Conservation (phyloP, 2,329 filamentous ascomycete species). For the Sordariomycetes sp. region DNA sequence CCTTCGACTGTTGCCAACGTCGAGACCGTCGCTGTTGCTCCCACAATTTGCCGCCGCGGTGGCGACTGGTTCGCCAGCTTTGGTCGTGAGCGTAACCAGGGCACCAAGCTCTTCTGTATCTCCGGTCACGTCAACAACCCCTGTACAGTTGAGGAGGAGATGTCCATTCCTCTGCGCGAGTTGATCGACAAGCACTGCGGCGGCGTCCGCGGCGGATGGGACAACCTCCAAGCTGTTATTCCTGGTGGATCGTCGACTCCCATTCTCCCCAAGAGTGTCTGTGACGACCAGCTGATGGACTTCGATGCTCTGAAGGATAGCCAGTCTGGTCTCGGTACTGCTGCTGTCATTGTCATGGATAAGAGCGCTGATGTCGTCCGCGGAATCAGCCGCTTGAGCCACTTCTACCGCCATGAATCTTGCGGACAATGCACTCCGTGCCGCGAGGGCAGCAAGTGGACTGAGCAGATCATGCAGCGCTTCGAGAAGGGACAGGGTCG, state of each 20-base stretch:
- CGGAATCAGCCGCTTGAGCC: conserved; percentile 82
- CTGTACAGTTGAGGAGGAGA: conserved; percentile 96
- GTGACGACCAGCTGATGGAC: conserved; percentile 97
- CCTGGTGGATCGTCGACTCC: conserved; percentile 95
- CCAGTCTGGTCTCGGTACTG: conserved; percentile 93
- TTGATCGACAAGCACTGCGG: conserved; percentile 98
- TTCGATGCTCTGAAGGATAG: conserved; percentile 97
- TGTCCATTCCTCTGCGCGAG: conserved; percentile 93
- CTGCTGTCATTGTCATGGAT: conserved; percentile 98
- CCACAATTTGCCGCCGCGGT: conserved; percentile 90
- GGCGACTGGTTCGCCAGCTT: conserved; percentile 89
- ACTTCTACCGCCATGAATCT: conserved; percentile 97
- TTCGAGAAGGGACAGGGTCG: conserved; percentile 88
- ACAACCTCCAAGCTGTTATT: conserved; percentile 91
- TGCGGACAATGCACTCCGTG: conserved; percentile 99
- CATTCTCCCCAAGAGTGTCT: conserved; percentile 81
- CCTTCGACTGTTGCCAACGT: conserved; percentile 97
- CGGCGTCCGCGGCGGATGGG: conserved; percentile 93
- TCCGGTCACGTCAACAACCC: conserved; percentile 99
- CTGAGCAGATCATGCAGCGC: conserved; percentile 95
- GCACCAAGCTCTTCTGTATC: conserved; percentile 97
- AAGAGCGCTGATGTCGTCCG: conserved; percentile 94
- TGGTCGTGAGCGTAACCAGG: conserved; percentile 90
- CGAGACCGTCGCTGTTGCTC: conserved; percentile 90
- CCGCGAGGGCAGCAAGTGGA: conserved; percentile 98